phyloP scores from a whole-genome alignment of 2,329 filamentous ascomycete species.

The Ophidiomyces ophidiicola region DNA sequence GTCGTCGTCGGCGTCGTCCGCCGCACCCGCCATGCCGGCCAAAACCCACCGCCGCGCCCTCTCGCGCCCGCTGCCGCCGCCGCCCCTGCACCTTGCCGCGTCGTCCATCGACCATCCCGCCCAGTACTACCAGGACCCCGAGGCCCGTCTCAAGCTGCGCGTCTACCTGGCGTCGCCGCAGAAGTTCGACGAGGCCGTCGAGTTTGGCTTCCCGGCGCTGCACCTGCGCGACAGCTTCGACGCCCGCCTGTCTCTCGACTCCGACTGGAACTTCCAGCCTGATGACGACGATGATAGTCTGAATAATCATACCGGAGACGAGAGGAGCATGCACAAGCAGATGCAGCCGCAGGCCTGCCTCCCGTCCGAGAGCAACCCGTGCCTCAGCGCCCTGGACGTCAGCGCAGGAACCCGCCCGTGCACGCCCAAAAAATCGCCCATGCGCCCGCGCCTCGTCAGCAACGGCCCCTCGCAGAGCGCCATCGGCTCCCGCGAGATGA shows the following conservation, averaged over 20 bases:
- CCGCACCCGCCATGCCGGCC: constrained; percentile 21
- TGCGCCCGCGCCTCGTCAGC: too few species aligned
- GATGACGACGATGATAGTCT: constrained; percentile 37
- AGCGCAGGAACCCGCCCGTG: too few species aligned
- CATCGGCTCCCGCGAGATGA: constrained; percentile 73
- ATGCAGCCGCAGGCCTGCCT: too few species aligned
- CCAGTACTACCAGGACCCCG: constrained; percentile 79
- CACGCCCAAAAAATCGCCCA: too few species aligned
- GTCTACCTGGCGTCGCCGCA: constrained; percentile 79
- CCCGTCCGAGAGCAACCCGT: too few species aligned
- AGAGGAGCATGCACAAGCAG: too few species aligned
- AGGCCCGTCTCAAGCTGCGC: constrained; percentile 72
- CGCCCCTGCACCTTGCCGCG: constrained; percentile 38
- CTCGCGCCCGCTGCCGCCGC: constrained; percentile 32
- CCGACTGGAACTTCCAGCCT: constrained; percentile 31
- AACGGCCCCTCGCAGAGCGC: too few species aligned
- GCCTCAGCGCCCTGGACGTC: too few species aligned
- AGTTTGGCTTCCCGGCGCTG: constrained; percentile 69
- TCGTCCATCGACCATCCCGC: constrained; percentile 56
- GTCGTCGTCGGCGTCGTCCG: constrained; percentile 20
- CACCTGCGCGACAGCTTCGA: constrained; percentile 25
- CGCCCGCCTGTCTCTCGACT: constrained; percentile 16
- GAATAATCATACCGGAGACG: too few species aligned
- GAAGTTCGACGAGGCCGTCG: constrained; percentile 89
- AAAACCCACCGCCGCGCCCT: constrained; percentile 26